These are phyloP conservation scores for Sclerospora graminicola DNA, from an alignment of 352 stramenopile species.

Conservation along the genomic window DNA sequence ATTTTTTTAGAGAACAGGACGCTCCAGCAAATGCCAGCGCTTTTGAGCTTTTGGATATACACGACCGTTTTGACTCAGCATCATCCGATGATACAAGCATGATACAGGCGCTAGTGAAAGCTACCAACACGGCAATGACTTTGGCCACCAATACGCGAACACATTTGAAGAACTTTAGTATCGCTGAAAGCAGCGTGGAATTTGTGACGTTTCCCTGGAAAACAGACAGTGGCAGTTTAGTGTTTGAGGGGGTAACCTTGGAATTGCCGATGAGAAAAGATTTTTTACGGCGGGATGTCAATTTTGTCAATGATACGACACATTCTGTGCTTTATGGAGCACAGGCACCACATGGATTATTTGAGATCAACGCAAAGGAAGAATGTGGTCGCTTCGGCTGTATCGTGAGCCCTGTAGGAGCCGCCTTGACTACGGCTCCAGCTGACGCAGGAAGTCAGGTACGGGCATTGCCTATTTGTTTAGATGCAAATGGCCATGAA, in stretches of 20 bases:
- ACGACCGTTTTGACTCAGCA: slow-evolving; percentile 4
- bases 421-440: slow-evolving; percentile 15
- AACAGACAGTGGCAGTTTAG: slow-evolving; percentile 16
- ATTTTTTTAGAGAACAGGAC: slow-evolving; percentile 33
- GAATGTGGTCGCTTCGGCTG: slow-evolving; percentile 39
- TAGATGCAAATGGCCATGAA: slow-evolving; percentile 20
- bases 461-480: slow-evolving; percentile 30
- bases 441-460: slow-evolving; percentile 39
- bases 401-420: slow-evolving; percentile 29
- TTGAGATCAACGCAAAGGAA: slow-evolving; percentile 52
- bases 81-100: slow-evolving; percentile 12
- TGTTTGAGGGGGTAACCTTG: slow-evolving; percentile 34
- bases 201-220: slow-evolving; percentile 22
- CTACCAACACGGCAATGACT: slow-evolving; percentile 18
- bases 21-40: slow-evolving; percentile 11
- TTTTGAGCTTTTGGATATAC: slow-evolving; percentile 17
- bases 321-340: slow-evolving; percentile 23
- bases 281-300: slow-evolving; percentile 27
- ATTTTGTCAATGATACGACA: slow-evolving; percentile 24
- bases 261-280: slow-evolving; percentile 27
- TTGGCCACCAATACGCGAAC: slow-evolving; percentile 11
- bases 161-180: slow-evolving; percentile 24
- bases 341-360: slow-evolving; percentile 12
- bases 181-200: slow-evolving; percentile 21
- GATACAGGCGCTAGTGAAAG: slow-evolving; percentile 13